Conservation (phyloP, 2,329 filamentous ascomycete species). For the Stachybotrys chartarum region DNA sequence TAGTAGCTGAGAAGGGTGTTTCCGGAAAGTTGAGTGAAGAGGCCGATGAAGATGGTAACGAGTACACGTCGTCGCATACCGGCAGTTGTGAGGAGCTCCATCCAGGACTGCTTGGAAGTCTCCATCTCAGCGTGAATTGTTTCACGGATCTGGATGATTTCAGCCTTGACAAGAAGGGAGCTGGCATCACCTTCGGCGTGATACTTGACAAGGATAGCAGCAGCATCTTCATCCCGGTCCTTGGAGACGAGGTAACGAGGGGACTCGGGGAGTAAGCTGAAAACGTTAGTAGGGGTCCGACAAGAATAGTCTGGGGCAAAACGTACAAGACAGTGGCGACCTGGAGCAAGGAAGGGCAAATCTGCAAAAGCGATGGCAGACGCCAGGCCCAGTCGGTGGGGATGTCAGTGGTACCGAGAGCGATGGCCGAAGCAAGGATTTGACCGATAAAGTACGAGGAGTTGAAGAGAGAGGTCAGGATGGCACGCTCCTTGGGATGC, state of each 20-base stretch:
- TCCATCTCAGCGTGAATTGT: slow-evolving; percentile 50
- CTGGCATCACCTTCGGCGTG: slow-evolving; percentile 44
- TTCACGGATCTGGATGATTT: slow-evolving; percentile 52
- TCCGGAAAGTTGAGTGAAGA: slow-evolving; percentile 46
- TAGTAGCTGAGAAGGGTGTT: slow-evolving; percentile 31
- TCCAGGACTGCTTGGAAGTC: slow-evolving; percentile 40
- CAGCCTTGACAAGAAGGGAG: slow-evolving; percentile 47
- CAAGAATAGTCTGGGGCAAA: not conserved
- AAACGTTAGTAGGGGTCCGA: not conserved
- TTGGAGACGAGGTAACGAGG: slow-evolving; percentile 24
- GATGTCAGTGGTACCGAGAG: slow-evolving; percentile 34
- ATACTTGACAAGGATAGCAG: slow-evolving; percentile 28
- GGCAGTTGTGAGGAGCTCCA: slow-evolving; percentile 39
- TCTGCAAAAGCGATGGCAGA: slow-evolving; percentile 37
- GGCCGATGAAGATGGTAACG: slow-evolving; percentile 39
- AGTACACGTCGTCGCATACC: slow-evolving; percentile 43
- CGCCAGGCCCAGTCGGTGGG: slow-evolving; percentile 23
- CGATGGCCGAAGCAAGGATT: slow-evolving; percentile 41
- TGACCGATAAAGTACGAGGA: slow-evolving; percentile 49
- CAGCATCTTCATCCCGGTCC: slow-evolving; percentile 23
- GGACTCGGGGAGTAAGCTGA: slow-evolving; percentile 18
- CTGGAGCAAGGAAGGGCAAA: slow-evolving; percentile 29
- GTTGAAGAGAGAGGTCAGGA: slow-evolving; percentile 53
- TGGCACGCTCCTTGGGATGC: slow-evolving; percentile 52
- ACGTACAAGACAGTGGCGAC: slow-evolving; percentile 30